phyloP scores from a whole-genome alignment of 169 alveolate genomes.

The Eimeria sp. region DNA sequence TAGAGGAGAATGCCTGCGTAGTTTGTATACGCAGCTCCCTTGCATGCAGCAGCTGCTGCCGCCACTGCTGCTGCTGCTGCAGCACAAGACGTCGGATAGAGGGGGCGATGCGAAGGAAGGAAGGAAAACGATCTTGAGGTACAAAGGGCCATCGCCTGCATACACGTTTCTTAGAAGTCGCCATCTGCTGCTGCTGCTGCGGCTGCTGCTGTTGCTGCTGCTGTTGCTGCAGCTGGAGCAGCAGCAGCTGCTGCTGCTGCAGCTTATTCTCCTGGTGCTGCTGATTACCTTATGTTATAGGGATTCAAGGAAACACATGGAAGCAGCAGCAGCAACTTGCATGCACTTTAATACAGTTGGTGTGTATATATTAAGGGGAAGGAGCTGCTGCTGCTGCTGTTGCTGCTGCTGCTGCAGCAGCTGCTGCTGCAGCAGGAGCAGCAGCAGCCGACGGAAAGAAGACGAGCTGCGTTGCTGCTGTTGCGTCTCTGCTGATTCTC shows the following conservation, averaged over 20 bases:
- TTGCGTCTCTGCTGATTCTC: not conserved
- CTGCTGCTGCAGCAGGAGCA: constrained; percentile 46
- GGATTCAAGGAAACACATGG: not conserved
- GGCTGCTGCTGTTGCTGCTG: constrained; percentile 10
- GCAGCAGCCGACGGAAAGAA: not conserved
- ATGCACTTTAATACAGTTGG: not conserved
- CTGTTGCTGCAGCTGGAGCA: constrained; percentile 30
- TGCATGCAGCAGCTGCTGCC: constrained; percentile 47
- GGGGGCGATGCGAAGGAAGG: constrained; percentile 25
- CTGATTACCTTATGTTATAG: not conserved
- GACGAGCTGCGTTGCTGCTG: constrained; percentile 28
- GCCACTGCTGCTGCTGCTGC: constrained; percentile 62
- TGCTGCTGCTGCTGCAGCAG: not conserved
- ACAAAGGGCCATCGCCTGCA: constrained; percentile 73
- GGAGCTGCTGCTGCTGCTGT: not conserved
- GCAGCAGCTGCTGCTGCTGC: not conserved
- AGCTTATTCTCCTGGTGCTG: constrained; percentile 15
- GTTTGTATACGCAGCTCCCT: constrained; percentile 39
- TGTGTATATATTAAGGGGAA: not conserved
- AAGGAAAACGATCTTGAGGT: constrained; percentile 42
- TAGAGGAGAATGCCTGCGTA: not conserved
- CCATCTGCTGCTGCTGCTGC: constrained; percentile 57
- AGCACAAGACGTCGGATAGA: not conserved
- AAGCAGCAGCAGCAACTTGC: not conserved
- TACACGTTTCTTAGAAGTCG: constrained; percentile 48